These are phyloP conservation scores for Aethionema arabicum DNA, from an alignment of 345 rosid genomes.

Conservation along the genomic window DNA sequence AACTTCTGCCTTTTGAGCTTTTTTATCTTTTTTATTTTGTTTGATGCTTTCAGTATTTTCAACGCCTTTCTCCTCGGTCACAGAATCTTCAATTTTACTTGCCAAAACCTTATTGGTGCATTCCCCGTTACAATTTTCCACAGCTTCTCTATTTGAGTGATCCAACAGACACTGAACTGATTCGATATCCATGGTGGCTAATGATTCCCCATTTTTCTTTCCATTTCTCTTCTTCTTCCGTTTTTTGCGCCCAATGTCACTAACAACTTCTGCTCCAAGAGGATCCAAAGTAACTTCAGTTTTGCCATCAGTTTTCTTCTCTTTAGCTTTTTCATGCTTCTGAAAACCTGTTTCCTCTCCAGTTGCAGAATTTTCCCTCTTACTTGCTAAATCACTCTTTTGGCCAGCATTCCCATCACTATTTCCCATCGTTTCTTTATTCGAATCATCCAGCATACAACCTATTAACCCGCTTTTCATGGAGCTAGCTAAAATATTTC, in stretches of 20 bases:
- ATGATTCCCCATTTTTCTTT: slow-evolving; percentile 18
- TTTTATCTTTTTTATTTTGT: neutral
- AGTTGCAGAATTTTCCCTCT: slow-evolving; percentile 7
- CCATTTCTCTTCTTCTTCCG: slow-evolving; percentile 20
- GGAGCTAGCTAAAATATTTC: slow-evolving; percentile 15
- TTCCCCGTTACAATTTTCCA: slow-evolving; percentile 1
- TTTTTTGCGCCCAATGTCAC: slow-evolving; percentile 17
- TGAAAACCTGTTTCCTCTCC: slow-evolving; percentile 13
- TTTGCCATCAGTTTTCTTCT: slow-evolving; percentile 16
- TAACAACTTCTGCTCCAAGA: slow-evolving; percentile 15
- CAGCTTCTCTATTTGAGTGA: slow-evolving; percentile 12
- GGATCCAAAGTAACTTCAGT: slow-evolving; percentile 13
- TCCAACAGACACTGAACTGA: slow-evolving; percentile 5
- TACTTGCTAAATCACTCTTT: neutral
- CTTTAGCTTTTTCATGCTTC: slow-evolving; percentile 4
- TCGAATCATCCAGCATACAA: neutral
- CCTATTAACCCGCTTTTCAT: slow-evolving; percentile 3
- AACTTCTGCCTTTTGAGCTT: neutral
- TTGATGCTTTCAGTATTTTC: neutral
- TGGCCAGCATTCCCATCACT: slow-evolving; percentile 1
- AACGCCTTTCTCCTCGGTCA: neutral
- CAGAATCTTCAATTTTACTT: slow-evolving; percentile 12
- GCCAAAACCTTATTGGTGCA: slow-evolving; percentile 14
- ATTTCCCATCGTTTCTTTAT: neutral
- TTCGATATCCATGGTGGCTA: slow-evolving; percentile 15